These are phyloP conservation scores for Rhynchosporium agropyri DNA, from an alignment of 2,329 filamentous ascomycete species.

Conservation along the genomic window DNA sequence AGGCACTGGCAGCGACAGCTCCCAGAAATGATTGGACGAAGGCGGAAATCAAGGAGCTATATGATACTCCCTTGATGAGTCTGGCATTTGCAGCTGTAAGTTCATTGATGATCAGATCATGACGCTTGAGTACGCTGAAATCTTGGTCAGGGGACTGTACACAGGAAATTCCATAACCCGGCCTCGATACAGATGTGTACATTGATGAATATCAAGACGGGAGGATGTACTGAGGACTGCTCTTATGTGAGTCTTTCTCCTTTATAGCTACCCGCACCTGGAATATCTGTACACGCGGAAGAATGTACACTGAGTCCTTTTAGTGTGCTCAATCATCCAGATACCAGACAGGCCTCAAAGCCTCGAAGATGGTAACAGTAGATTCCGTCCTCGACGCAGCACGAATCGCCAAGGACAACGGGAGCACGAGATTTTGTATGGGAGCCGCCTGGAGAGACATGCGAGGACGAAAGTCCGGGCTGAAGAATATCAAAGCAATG, in stretches of 20 bases:
- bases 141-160: constrained; percentile 65
- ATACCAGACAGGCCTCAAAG: constrained; percentile 75
- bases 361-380: constrained; percentile 77
- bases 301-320: not conserved
- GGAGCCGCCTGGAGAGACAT: constrained; percentile 93
- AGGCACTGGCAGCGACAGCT: constrained; percentile 60
- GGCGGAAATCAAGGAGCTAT: constrained; percentile 80
- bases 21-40: constrained; percentile 78
- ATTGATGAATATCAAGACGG: constrained; percentile 95
- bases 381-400: constrained; percentile 81
- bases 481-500: constrained; percentile 87
- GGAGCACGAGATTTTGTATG: constrained; percentile 93
- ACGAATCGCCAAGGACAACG: constrained; percentile 75
- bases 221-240: constrained; percentile 90
- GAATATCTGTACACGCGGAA: no score
- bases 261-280: no score
- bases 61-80: constrained; percentile 80
- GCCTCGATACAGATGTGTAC: constrained; percentile 89
- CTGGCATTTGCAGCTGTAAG: constrained; percentile 73
- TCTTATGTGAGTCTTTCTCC: constrained; percentile 58
- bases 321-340: constrained; percentile 81
- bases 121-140: constrained; percentile 9
- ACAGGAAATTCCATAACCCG: constrained; percentile 84
- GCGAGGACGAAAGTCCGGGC: constrained; percentile 81
- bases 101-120: constrained; percentile 20